Evolutionary conservation across 1,284 basidiomycete species (phyloP).

Genomic region (Heterobasidion occidentale): DNA sequence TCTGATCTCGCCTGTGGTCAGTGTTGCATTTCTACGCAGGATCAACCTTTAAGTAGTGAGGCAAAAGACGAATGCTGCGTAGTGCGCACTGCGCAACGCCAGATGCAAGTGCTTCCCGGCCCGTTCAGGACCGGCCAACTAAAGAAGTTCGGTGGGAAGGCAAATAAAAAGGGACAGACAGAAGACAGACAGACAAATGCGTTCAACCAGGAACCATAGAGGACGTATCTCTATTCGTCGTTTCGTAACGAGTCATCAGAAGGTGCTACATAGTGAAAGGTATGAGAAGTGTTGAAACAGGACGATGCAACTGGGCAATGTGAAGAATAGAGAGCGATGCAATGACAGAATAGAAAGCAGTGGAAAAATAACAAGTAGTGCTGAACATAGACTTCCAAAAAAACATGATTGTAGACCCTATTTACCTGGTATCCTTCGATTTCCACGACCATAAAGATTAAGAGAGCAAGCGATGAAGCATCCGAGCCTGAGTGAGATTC

Average conservation of each 20-base stretch:
- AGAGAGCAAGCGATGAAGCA: not conserved
- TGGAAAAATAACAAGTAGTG: not conserved
- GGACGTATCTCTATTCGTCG: too few species aligned
- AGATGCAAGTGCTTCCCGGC: too few species aligned
- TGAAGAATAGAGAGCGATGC: not conserved
- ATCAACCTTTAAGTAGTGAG: too few species aligned
- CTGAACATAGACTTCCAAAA: not conserved
- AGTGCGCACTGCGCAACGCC: too few species aligned
- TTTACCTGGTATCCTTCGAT: not conserved
- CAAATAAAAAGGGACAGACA: too few species aligned
- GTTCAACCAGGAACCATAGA: too few species aligned
- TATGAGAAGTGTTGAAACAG: not conserved
- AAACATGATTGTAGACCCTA: not conserved
- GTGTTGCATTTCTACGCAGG: too few species aligned
- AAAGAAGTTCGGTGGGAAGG: too few species aligned
- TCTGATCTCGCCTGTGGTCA: too few species aligned
- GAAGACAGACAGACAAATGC: too few species aligned
- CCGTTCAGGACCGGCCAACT: too few species aligned
- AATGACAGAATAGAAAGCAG: not conserved
- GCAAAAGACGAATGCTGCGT: too few species aligned
- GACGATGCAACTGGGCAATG: not conserved
- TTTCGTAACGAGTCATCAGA: not conserved
- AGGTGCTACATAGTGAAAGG: conserved; percentile 5
- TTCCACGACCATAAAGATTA: not conserved
- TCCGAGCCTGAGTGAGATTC: not conserved